Evolutionary conservation across 176 grass and related monocot species (phyloP).

Genomic region (Chrysopogon serrulatus): DNA sequence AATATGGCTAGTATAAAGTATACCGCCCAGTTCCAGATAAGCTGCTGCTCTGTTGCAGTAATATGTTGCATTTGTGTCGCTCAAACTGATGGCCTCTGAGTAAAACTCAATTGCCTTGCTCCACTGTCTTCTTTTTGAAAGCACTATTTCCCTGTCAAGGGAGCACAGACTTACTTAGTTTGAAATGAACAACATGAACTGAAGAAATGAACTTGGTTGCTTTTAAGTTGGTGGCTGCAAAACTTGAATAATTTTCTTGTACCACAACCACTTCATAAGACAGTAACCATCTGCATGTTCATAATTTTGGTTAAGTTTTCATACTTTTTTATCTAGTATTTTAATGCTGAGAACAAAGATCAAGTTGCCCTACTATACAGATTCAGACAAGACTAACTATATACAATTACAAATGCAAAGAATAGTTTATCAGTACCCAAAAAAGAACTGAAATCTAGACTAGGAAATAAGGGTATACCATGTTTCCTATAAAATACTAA

Average conservation of each 20-base stretch:
- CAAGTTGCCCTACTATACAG: neutral
- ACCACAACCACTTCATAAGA: neutral
- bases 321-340: neutral
- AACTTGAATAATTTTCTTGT: neutral
- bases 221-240: neutral
- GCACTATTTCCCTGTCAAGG: conserved; percentile 78
- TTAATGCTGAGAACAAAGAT: neutral
- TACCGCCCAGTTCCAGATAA: conserved; percentile 89
- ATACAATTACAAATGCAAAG: neutral
- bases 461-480: no score
- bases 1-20: conserved; percentile 18
- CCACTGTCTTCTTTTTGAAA: conserved; percentile 82
- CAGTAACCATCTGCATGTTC: neutral
- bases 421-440: neutral
- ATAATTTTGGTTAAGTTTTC: neutral
- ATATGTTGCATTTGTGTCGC: conserved; percentile 80
- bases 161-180: neutral
- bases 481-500: neutral
- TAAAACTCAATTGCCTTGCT: conserved; percentile 79
- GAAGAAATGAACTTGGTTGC: neutral
- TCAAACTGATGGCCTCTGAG: conserved; percentile 77
- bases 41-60: conserved; percentile 98
- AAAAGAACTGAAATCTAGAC: neutral
- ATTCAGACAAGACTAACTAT: neutral
- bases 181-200: neutral